Conservation (phyloP, 805 yeast species). For the Starmerella stigmatis region DNA sequence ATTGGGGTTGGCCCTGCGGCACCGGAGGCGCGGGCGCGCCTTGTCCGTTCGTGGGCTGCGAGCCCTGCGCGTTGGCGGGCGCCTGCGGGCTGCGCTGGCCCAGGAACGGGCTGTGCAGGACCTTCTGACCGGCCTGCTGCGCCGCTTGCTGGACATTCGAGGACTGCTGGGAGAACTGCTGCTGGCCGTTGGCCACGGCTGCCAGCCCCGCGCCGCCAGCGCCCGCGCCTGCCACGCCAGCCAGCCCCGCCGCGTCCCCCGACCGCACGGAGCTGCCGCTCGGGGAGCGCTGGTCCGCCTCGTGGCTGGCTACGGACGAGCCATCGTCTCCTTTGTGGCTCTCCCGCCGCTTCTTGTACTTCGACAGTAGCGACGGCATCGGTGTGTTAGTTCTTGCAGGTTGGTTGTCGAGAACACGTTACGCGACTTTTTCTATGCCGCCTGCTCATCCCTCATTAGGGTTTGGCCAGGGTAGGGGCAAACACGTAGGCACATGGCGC, state of each 20-base stretch:
- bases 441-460: background rate
- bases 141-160: conserved; percentile 3
- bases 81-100: conserved; percentile 5
- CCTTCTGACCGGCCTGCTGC: conserved; percentile 3
- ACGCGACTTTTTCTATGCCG: conserved; percentile 10
- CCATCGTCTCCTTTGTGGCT: conserved; percentile 19
- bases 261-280: conserved; percentile 14
- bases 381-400: background rate
- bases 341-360: conserved; percentile 25
- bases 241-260: conserved; percentile 7
- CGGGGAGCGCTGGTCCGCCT: conserved; percentile 17
- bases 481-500: conserved; percentile 1
- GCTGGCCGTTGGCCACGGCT: too few relatives aligned
- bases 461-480: background rate
- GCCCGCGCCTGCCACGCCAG: too few relatives aligned
- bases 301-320: conserved; percentile 10
- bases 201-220: too few relatives aligned
- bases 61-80: background rate
- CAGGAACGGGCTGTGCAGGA: conserved; percentile 18
- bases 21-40: too few relatives aligned
- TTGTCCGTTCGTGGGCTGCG: too few relatives aligned
- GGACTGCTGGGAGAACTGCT: conserved; percentile 3
- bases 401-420: conserved; percentile 1
- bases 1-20: background rate
- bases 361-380: conserved; percentile 19